phyloP scores from a whole-genome alignment of 1,284 basidiomycete species.

The Schizophyllum amplum region DNA sequence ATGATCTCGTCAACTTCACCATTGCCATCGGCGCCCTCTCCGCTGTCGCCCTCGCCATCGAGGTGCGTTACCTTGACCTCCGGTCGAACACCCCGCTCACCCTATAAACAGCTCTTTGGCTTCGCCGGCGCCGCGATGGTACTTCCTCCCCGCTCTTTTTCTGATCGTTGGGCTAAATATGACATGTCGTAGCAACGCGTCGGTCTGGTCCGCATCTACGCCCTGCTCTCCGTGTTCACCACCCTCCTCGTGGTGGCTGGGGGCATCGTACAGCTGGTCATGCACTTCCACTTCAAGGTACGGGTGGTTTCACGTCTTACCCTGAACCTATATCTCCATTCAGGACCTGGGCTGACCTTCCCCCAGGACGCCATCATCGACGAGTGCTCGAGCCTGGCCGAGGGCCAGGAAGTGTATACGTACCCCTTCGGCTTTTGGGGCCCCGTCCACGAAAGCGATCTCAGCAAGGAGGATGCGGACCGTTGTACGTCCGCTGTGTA shows the following conservation, averaged over 20 bases:
- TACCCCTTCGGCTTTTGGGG: slow-evolving; percentile 36
- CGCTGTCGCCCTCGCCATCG: slow-evolving; percentile 42
- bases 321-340: no score
- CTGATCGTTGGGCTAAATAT: background rate
- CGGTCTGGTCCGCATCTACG: slow-evolving; percentile 45
- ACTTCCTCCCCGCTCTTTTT: slow-evolving; percentile 20
- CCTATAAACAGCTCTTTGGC: slow-evolving; percentile 31
- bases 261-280: slow-evolving; percentile 47
- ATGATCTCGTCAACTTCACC: slow-evolving; percentile 47
- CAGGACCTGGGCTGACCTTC: background rate
- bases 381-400: slow-evolving; percentile 31
- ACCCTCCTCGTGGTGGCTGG: slow-evolving; percentile 44
- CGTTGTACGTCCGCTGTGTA: slow-evolving; percentile 31
- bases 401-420: slow-evolving; percentile 24
- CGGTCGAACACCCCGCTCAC: background rate
- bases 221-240: slow-evolving; percentile 42
- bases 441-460: slow-evolving; percentile 26
- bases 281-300: slow-evolving; percentile 66
- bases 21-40: slow-evolving; percentile 56
- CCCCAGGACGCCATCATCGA: slow-evolving; percentile 43
- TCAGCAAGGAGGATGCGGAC: slow-evolving; percentile 30
- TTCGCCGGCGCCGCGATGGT: slow-evolving; percentile 47
- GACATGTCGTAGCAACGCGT: slow-evolving; percentile 46
- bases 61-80: slow-evolving; percentile 29
- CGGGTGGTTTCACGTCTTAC: no score